Percentiles rank a stretch among this genome's conserved stretches.
Evolutionary conservation across 305 asterid species (phyloP).

Genomic region (Fraxinus velutina): DNA sequence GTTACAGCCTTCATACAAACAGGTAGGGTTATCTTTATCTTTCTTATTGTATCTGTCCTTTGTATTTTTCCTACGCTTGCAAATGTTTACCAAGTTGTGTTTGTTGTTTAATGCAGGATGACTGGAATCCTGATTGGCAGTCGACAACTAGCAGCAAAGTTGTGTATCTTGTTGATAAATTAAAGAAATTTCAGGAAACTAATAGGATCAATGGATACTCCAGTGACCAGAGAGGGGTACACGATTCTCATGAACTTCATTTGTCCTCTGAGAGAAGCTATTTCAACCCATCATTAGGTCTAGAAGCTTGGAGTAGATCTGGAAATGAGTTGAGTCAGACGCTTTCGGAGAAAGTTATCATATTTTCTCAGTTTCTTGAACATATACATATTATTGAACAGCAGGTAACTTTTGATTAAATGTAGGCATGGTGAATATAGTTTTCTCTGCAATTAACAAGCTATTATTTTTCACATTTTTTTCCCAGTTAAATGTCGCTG

Average conservation of each 20-base stretch:
- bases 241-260: slow-evolving; percentile 26
- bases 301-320: slow-evolving; percentile 29
- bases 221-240: slow-evolving; percentile 30
- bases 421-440: slow-evolving; percentile 19
- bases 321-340: slow-evolving; percentile 29
- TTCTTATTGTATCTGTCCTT: slow-evolving; percentile 7
- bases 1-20: slow-evolving; percentile 95
- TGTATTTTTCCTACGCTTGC: slow-evolving; percentile 6
- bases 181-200: slow-evolving; percentile 58
- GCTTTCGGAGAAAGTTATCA: slow-evolving; percentile 68
- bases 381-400: slow-evolving; percentile 90
- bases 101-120: slow-evolving; percentile 56
- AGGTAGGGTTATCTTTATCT: slow-evolving; percentile 43
- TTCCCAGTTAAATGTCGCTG: slow-evolving; percentile 65
- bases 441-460: slow-evolving; percentile 26
- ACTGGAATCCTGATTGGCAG: slow-evolving; percentile 99
- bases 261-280: slow-evolving; percentile 26
- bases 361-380: slow-evolving; percentile 97
- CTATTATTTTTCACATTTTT: slow-evolving; percentile 19
- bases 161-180: slow-evolving; percentile 58
- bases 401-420: slow-evolving; percentile 56
- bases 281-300: slow-evolving; percentile 22
- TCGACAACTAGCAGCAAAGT: slow-evolving; percentile 98
- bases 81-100: slow-evolving; percentile 17
- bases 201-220: slow-evolving; percentile 43